A percentile compares a stretch with the other conserved stretches of the same genome.
These are phyloP conservation scores for Penicillium malachiteum DNA, from an alignment of 495 filamentous ascomycete genomes.

Conservation along the genomic window DNA sequence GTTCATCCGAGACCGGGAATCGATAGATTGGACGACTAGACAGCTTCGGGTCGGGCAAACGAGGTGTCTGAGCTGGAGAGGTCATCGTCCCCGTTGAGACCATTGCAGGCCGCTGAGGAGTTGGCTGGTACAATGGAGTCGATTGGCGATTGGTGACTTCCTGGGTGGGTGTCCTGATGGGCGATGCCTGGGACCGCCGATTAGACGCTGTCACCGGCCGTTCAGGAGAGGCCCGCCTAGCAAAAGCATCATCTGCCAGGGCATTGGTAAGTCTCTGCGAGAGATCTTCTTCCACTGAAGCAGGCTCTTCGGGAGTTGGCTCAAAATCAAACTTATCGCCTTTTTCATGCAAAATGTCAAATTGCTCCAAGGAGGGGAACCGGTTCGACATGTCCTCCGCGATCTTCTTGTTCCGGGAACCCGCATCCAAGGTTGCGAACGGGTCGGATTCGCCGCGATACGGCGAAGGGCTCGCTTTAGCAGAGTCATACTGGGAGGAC, in stretches of 20 bases:
- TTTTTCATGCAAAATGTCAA: conserved; percentile 83
- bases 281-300: conserved; percentile 59
- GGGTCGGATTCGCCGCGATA: conserved; percentile 71
- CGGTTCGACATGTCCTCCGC: conserved; percentile 78
- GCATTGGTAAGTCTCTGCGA: conserved; percentile 75
- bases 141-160: conserved; percentile 26
- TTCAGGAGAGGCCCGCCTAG: conserved; percentile 41
- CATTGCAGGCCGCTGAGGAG: conserved; percentile 64
- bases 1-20: conserved; percentile 58
- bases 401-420: conserved; percentile 46
- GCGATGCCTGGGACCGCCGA: conserved; percentile 30
- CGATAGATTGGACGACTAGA: conserved; percentile 57
- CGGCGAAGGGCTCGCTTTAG: conserved; percentile 73
- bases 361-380: conserved; percentile 92
- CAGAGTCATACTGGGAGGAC: conserved; percentile 35
- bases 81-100: conserved; percentile 97
- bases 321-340: conserved; percentile 89
- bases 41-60: conserved; percentile 40
- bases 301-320: conserved; percentile 45
- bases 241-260: conserved; percentile 88
- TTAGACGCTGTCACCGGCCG: conserved; percentile 21
- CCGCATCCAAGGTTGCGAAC: conserved; percentile 80
- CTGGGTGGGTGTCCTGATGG: conserved; percentile 22
- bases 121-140: conserved; percentile 56
- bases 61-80: conserved; percentile 64